A percentile compares a stretch with the other conserved stretches of the same genome.
These are phyloP conservation scores for Candida germanica DNA, from an alignment of 805 yeast species.

Conservation along the genomic window DNA sequence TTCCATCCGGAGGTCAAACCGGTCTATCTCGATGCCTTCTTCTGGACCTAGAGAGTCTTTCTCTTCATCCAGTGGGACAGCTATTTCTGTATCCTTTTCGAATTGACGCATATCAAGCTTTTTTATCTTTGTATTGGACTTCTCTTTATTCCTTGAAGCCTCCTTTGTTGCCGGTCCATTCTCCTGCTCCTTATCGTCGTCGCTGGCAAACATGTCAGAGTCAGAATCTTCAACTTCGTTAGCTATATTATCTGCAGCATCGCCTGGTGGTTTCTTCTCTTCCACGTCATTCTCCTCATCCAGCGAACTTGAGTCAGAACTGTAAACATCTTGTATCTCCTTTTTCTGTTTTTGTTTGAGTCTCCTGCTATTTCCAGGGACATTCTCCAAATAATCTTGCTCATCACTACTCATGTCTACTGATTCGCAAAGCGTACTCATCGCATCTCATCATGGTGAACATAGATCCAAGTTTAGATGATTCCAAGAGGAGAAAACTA, in stretches of 20 bases:
- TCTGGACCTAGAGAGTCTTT: not conserved
- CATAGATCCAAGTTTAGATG: conserved; percentile 18
- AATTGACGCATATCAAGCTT: conserved; percentile 21
- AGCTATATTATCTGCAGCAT: too few species aligned
- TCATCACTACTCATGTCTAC: conserved; percentile 4
- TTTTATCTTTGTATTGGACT: conserved; percentile 4
- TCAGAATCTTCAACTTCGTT: conserved; percentile 31
- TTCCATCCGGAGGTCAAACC: conserved; percentile 60
- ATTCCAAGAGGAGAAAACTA: conserved; percentile 22
- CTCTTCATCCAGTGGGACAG: conserved; percentile 16
- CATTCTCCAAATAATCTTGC: conserved; percentile 11
- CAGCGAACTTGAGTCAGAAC: not conserved
- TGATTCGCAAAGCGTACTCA: not conserved
- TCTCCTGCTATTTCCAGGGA: conserved; percentile 2
- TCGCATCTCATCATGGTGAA: conserved; percentile 4
- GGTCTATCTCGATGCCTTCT: conserved; percentile 43
- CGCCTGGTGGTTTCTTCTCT: not conserved
- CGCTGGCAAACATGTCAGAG: conserved; percentile 46
- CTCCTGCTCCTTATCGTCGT: conserved; percentile 11
- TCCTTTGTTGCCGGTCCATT: not conserved
- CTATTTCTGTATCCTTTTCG: conserved; percentile 18
- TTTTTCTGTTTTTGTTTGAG: conserved; percentile 16
- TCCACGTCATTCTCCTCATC: conserved; percentile 1
- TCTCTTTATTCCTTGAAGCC: not conserved
- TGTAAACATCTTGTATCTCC: conserved; percentile 5